Evolutionary conservation across 2,329 filamentous ascomycete species (phyloP).

Genomic region (Pseudogymnoascus sp.): DNA sequence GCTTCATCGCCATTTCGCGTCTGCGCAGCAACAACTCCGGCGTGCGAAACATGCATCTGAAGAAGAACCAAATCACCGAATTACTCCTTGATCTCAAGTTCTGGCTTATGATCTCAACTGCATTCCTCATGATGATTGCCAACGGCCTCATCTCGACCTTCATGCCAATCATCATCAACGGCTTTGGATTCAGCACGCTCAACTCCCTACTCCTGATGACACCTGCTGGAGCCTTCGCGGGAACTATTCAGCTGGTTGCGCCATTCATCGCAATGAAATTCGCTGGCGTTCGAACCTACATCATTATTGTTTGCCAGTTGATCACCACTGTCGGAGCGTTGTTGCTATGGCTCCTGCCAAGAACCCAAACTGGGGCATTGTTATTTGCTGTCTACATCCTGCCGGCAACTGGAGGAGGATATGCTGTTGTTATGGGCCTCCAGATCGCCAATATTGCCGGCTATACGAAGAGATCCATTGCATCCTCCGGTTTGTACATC

Average conservation of each 20-base stretch:
- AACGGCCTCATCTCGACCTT: constrained; percentile 23
- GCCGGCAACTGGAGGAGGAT: constrained; percentile 1
- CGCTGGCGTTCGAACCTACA: constrained; percentile 4
- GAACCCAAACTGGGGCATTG: neutral
- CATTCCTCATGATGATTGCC: constrained; percentile 22
- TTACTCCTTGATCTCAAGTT: constrained; percentile 15
- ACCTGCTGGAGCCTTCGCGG: constrained; percentile 1
- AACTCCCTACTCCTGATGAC: constrained; percentile 22
- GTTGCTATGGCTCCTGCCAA: neutral
- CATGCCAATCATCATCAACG: constrained; percentile 16
- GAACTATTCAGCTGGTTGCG: neutral
- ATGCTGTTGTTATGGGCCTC: constrained; percentile 8
- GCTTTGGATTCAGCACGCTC: constrained; percentile 26
- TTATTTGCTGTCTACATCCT: constrained; percentile 4
- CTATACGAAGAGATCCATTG: constrained; percentile 41
- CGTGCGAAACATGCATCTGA: constrained; percentile 16
- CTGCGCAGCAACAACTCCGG: constrained; percentile 18
- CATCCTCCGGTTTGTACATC: constrained; percentile 37
- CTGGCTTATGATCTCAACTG: constrained; percentile 14
- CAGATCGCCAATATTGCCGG: constrained; percentile 36
- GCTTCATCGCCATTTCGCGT: constrained; percentile 15
- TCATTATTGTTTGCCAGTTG: neutral
- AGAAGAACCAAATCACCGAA: constrained; percentile 15
- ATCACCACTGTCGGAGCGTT: neutral
- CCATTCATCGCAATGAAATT: neutral